Conservation (phyloP, 345 rosid species). For the Citrus medica region DNA sequence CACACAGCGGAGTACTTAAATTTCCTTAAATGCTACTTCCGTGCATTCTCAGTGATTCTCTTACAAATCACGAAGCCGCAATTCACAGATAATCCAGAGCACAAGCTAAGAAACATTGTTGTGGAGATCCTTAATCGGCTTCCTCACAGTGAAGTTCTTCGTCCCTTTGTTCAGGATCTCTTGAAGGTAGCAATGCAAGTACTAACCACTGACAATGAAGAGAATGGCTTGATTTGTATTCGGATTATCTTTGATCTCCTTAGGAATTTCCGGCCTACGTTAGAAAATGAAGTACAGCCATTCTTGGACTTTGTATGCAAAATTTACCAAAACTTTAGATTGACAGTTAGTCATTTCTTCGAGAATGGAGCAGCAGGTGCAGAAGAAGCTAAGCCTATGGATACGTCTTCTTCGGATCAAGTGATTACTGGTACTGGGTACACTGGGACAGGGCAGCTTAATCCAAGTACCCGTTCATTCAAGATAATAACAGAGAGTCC, state of each 20-base stretch:
- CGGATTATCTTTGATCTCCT: conserved; percentile 92
- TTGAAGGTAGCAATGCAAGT: conserved; percentile 98
- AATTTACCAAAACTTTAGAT: conserved; percentile 84
- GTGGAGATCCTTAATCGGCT: conserved; percentile 95
- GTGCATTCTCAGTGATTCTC: conserved; percentile 80
- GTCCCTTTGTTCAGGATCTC: conserved; percentile 97
- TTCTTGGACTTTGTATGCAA: conserved; percentile 95
- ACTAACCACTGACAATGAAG: conserved; percentile 91
- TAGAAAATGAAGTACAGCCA: conserved; percentile 94
- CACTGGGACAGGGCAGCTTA: conserved; percentile 70
- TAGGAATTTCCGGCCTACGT: conserved; percentile 87
- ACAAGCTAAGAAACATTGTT: conserved; percentile 80
- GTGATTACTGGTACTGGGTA: conserved; percentile 46
- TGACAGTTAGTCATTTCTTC: conserved; percentile 84
- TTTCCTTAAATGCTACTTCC: conserved; percentile 90
- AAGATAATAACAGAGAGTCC: conserved; percentile 99
- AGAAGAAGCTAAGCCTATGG: conserved; percentile 86
- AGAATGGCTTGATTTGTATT: conserved; percentile 91
- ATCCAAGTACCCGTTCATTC: conserved; percentile 89
- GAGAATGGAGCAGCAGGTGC: conserved; percentile 46
- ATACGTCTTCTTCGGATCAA: conserved; percentile 69
- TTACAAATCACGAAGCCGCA: conserved; percentile 80
- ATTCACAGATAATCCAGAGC: conserved; percentile 78
- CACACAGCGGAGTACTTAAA: conserved; percentile 96
- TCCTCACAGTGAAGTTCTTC: conserved; percentile 95